These are phyloP conservation scores for Aureobasidium sp. DNA, from an alignment of 2,329 filamentous ascomycete species.

Conservation along the genomic window DNA sequence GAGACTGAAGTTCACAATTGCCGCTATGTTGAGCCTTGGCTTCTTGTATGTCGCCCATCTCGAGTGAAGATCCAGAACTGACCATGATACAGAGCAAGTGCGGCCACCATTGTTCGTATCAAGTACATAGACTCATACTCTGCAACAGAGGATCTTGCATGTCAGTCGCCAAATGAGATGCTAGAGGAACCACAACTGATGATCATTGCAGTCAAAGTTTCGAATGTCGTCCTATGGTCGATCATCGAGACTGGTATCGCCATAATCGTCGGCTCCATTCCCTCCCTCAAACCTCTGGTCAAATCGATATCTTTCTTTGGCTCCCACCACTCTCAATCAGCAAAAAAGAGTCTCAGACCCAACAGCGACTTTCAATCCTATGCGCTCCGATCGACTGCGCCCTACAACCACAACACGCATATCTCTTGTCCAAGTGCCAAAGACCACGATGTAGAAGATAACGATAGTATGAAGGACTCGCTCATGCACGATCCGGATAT, in stretches of 20 bases:
- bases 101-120: slow-evolving; percentile 6
- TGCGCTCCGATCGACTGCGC: not conserved
- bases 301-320: not conserved
- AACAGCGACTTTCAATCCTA: not conserved
- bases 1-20: slow-evolving; percentile 8
- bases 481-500: not conserved
- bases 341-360: not conserved
- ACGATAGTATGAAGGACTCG: not conserved
- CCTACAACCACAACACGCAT: not conserved
- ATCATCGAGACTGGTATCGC: slow-evolving; percentile 7
- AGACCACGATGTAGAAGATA: not conserved
- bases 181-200: not conserved
- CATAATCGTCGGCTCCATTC: slow-evolving; percentile 10
- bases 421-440: not conserved
- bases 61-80: not conserved
- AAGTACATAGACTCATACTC: slow-evolving; percentile 1
- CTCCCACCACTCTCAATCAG: not conserved
- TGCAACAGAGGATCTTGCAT: not conserved
- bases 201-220: not conserved
- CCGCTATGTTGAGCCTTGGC: slow-evolving; percentile 3
- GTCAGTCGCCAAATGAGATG: not conserved
- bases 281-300: slow-evolving; percentile 7
- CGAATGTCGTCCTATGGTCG: slow-evolving; percentile 2
- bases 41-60: not conserved
- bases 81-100: slow-evolving; percentile 2